Base-by-base conservation (phyloP, 345 rosid genomes). In the Physaria fendleri region DNA sequence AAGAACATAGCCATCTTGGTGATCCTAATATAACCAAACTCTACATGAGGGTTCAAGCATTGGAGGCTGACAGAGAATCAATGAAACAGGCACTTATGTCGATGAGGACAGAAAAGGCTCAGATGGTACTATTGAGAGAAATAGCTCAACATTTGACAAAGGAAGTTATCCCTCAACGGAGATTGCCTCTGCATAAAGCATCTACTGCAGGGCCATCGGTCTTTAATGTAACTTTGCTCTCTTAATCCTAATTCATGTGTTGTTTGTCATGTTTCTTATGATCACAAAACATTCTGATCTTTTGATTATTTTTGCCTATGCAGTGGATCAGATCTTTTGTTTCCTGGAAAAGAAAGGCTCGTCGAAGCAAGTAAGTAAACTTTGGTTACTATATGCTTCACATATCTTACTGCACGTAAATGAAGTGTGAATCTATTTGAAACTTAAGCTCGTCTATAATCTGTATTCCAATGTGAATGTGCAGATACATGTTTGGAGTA, bases 11-110 rank as follows among this genome's bases (percentile, higher is more conserved):
- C 23, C 95, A 85, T 62, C 48, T 47, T 55, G 72, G 54, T 49
- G 90, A 87, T 85, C 90, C 92, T 20, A 96, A 90, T 67, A 64
- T 94, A 56, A 77, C 82, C 66, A 94, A 85, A 56, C 90, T 94
- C 13, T 83, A 82, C 71, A 73, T 54, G 77, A 83, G 99, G 79
- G 90, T 94, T 76, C 99, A 94, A 56, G 83, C 95, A 7, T 85
- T 94, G 29, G 97, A 94, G 82, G 97, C 93, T 11, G 95, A 94
- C 69, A 84, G 97, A 70, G 99, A 94, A 78, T 94, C 96, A 8
- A 85, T 94, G 99, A 83, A 86, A 69, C 95, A 87, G 46, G 84
- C 95, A 59, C 60, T 94, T 64, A 41, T 90, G 50, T 90, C 99
- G 24, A 90, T 87, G 96, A 83, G 97, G 15, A 90, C 95, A 0